Evolutionary conservation across 352 stramenopile species (phyloP), one percentile per base, ranked within the genome.

Genomic region (Phytophthora macrochlamydospora): DNA sequence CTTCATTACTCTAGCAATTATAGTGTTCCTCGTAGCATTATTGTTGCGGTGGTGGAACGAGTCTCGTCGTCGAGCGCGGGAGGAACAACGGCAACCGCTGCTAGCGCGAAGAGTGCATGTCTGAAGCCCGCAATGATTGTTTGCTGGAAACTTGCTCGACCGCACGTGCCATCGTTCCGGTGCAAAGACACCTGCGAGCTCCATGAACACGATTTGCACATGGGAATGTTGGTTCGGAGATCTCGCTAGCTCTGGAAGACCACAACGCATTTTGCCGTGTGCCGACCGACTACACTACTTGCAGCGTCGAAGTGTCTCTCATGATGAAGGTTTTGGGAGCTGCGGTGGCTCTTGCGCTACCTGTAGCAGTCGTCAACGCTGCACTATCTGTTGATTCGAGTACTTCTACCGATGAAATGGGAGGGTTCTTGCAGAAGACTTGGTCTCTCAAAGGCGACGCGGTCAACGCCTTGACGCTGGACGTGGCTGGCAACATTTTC

Each of bases 401-500:
- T 2, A 61, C 61, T 6, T 37, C 54, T 2, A 43, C 56, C 12
- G 55, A 44, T 43, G 13, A 38, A 8, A 59, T 61, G 11, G 59
- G 53, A 29, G 40, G 43, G n/a, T 65, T 73, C 30, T 30, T 71
- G 32, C 56, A 75, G 59, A 77, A 73, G 53, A 51, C 59, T 18
- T 83, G 75, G 75, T 78, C 69, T 12, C 51, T 83, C 18, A 43
- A 6, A 14, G 52, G 48, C 2, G 54, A 69, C n/a, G 52, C 54
- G 29, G 54, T 83, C 12, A 49, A 62, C 13, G 54, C 51, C n/a
- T 48, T 83, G 0, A 59, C 72, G 24, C 44, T 78, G 6, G 50
- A 69, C 51, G 51, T 76, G 14, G 61, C 73, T 4, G 75, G 75
- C 50, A 76, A 69, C 30, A 71, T 83, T 18, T 83, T 83, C 55